phyloP scores from a whole-genome alignment of 176 grass and related monocot genomes.

The Saccharum officinarum region DNA sequence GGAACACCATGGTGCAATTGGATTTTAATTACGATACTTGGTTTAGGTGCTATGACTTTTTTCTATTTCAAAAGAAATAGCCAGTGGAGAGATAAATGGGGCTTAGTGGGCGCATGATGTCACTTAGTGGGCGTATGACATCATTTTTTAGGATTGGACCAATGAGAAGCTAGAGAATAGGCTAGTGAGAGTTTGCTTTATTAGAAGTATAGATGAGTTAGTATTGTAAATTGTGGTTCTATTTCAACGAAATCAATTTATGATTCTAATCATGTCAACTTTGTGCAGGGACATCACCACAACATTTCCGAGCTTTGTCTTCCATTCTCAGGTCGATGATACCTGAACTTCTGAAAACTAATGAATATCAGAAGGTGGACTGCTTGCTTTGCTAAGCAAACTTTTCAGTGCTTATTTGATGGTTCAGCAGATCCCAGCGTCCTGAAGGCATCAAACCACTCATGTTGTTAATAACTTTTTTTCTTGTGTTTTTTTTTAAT shows the following conservation, averaged over 20 bases:
- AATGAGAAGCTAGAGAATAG: no score
- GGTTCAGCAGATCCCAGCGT: background rate
- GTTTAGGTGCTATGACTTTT: no score
- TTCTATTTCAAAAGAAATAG: no score
- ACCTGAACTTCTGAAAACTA: constrained; percentile 26
- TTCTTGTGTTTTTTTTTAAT: background rate
- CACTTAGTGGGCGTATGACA: no score
- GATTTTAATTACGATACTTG: no score
- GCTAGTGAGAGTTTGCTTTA: no score
- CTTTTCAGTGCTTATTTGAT: background rate
- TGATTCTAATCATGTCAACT: constrained; percentile 18
- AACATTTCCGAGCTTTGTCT: constrained; percentile 72
- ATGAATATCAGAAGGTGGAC: constrained; percentile 18
- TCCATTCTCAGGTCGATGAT: constrained; percentile 67
- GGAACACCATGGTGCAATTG: no score
- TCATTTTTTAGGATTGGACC: no score
- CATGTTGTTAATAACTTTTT: constrained; percentile 21
- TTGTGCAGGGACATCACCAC: constrained; percentile 59
- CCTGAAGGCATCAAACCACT: background rate
- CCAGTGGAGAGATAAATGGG: no score
- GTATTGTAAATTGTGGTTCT: background rate
- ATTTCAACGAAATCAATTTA: background rate
- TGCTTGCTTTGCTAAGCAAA: constrained; percentile 34
- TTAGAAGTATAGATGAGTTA: no score
- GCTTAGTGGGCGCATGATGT: no score